These are phyloP conservation scores for Metroxylon sagu DNA, from an alignment of 176 grass and related monocot species.

Conservation along the genomic window DNA sequence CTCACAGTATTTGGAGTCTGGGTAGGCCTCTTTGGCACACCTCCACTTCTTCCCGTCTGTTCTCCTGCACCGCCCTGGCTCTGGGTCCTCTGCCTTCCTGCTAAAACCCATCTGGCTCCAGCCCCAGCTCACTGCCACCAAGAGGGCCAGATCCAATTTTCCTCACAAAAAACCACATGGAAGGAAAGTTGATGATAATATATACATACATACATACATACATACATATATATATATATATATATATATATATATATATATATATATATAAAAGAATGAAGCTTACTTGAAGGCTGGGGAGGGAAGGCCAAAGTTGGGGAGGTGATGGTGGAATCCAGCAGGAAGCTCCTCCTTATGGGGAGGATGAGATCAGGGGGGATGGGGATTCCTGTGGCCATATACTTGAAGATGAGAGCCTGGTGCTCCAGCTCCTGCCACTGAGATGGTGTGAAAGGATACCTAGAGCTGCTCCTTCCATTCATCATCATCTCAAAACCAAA, in stretches of 20 bases:
- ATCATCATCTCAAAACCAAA: constrained; percentile 46
- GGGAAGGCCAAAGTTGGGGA: constrained; percentile 67
- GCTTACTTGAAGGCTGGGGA: constrained; percentile 61
- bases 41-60: constrained; percentile 99
- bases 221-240: background rate
- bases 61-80: constrained; percentile 77
- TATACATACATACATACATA: background rate
- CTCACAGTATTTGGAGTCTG: constrained; percentile 98
- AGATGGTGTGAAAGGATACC: constrained; percentile 77
- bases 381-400: constrained; percentile 75
- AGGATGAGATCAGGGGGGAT: constrained; percentile 80
- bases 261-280: no score
- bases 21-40: constrained; percentile 86
- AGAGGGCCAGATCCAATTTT: background rate
- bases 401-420: constrained; percentile 92
- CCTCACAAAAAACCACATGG: background rate
- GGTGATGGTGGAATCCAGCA: constrained; percentile 61
- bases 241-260: no score
- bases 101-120: constrained; percentile 71
- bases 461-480: constrained; percentile 32
- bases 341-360: constrained; percentile 66
- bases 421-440: constrained; percentile 98
- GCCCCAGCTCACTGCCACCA: constrained; percentile 59
- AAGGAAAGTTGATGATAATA: background rate
- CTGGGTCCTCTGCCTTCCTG: constrained; percentile 76